Base-by-base conservation (phyloP, 192 early-diverging fungal species). In the Lobosporangium transversale region DNA sequence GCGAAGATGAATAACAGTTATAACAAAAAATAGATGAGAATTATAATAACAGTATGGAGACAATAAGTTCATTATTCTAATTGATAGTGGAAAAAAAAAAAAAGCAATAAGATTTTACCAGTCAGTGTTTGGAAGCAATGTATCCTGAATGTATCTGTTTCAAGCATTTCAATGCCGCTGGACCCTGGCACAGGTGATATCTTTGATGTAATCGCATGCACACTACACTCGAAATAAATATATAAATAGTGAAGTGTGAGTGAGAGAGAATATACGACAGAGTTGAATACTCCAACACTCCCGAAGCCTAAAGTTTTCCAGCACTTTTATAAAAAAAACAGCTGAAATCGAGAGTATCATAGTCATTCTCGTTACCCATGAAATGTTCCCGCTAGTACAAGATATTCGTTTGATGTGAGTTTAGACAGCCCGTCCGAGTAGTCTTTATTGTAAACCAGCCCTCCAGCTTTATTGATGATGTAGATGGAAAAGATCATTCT, bases 361-460 rank as follows among this genome's bases (percentile, higher is more conserved):
- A 14, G 14, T 14, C 18, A 37, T 9, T 18, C 4, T 18, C 6
- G 20, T 70, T 85, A 94, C 94, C 94, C 93, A 58, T 99, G 97
- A 71, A 99, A 95, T 17, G 96, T 99, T 62, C 96, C 97, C 0
- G 97, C 97, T 47, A 99, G 82, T n/a, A 98, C 95, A 20, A 99
- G 85, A 54, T 98, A 97, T 78, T 99, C 97, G 81, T 99, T 99
- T 36, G 86, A 92, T 1, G 94, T 89, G 15, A 99, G 84, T 66
- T 94, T 94, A 5, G 85, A 87, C 26, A 96, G 84, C 11, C 92
- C 89, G 23, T 90, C 89, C 26, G 87, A 86, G 81, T 93, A 99
- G 80, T 97, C 94, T 62, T 89, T 91, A 79, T 95, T 89, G 81
- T 95, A 98, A 60, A 97, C 93, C 21, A 98, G 88, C 31, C 97